These are phyloP conservation scores for Clonostachys chloroleuca DNA, from an alignment of 2,329 filamentous ascomycete species.

Conservation along the genomic window DNA sequence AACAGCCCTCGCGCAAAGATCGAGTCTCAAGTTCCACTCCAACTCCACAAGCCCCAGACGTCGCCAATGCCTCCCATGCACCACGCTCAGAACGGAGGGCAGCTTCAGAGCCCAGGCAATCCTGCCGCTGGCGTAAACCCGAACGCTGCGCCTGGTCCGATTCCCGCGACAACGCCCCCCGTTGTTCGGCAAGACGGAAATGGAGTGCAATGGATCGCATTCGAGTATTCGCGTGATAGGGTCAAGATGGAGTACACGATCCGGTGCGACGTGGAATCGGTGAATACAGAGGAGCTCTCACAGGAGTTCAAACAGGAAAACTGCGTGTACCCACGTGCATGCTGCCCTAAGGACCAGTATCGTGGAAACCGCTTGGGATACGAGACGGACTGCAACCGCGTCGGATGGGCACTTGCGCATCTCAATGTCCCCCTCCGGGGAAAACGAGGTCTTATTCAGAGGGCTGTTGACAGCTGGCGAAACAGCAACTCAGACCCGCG, in stretches of 20 bases:
- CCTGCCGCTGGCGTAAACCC: conserved; percentile 62
- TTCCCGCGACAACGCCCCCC: conserved; percentile 91
- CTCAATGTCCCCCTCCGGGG: conserved; percentile 87
- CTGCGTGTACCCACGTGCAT: conserved; percentile 94
- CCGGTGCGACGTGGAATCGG: conserved; percentile 93
- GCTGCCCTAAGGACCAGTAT: conserved; percentile 93
- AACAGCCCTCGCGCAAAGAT: conserved; percentile 61
- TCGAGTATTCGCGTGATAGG: conserved; percentile 93
- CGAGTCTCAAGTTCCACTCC: conserved; percentile 55
- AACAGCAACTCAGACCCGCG: conserved; percentile 98
- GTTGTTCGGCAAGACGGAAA: conserved; percentile 94
- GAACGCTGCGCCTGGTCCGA: conserved; percentile 90
- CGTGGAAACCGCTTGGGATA: conserved; percentile 93
- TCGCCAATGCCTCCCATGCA: conserved; percentile 34
- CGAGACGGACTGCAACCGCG: conserved; percentile 97
- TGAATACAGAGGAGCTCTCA: conserved; percentile 80
- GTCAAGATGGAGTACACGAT: conserved; percentile 99
- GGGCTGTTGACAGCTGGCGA: conserved; percentile 96
- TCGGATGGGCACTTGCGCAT: conserved; percentile 98
- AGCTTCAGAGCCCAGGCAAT: conserved; percentile 31
- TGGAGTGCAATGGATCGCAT: conserved; percentile 97
- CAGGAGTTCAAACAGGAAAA: conserved; percentile 96
- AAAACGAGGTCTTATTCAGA: conserved; percentile 92
- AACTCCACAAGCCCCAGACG: conserved; percentile 52
- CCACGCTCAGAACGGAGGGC: conserved; percentile 27